These are phyloP conservation scores for Xylariales sp. DNA, from an alignment of 2,329 filamentous ascomycete species.

Conservation along the genomic window DNA sequence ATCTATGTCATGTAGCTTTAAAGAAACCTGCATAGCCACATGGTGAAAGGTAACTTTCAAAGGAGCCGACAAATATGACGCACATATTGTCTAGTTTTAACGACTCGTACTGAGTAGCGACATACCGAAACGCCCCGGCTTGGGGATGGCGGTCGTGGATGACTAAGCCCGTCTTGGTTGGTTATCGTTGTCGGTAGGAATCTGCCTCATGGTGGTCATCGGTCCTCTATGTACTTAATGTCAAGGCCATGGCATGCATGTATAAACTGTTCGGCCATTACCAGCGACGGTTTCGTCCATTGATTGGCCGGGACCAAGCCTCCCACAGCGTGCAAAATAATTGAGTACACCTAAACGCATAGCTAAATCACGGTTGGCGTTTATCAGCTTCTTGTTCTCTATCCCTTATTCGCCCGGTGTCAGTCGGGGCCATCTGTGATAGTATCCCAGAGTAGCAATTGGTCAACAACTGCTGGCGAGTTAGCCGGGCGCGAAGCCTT, in stretches of 20 bases:
- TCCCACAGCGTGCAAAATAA: too few species aligned
- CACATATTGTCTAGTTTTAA: conserved; percentile 13
- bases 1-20: not conserved
- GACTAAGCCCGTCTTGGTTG: conserved; percentile 15
- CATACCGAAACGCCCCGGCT: not conserved
- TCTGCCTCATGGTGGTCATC: not conserved
- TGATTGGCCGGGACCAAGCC: too few species aligned
- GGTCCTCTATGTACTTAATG: not conserved
- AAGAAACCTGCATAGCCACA: not conserved
- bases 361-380: too few species aligned
- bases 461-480: too few species aligned
- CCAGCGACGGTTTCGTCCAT: not conserved
- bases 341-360: too few species aligned
- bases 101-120: not conserved
- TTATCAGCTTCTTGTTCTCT: too few species aligned
- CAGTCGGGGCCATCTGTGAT: too few species aligned
- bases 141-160: not conserved
- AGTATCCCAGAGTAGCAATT: too few species aligned
- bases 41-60: not conserved
- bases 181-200: conserved; percentile 11
- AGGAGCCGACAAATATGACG: not conserved
- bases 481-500: too few species aligned
- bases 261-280: not conserved
- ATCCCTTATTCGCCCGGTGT: too few species aligned
- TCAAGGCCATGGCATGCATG: not conserved